These are phyloP conservation scores for Phytophthora podocarpi DNA, from an alignment of 352 stramenopile species.

Conservation along the genomic window DNA sequence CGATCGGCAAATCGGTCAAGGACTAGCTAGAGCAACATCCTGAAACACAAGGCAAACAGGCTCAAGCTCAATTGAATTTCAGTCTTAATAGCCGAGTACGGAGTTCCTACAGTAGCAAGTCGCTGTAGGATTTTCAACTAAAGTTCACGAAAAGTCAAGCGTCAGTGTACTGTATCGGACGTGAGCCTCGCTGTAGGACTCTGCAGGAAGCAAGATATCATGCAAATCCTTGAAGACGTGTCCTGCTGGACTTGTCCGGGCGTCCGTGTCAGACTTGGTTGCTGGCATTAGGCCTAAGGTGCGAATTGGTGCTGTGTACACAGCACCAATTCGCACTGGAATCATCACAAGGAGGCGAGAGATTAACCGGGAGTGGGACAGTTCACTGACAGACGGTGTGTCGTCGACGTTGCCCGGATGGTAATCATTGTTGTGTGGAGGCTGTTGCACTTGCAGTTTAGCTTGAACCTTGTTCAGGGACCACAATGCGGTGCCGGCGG, in stretches of 20 bases:
- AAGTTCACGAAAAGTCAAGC: too few species aligned
- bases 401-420: not conserved
- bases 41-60: constrained; percentile 3
- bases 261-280: not conserved
- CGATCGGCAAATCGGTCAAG: constrained; percentile 21
- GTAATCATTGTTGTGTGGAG: constrained; percentile 19
- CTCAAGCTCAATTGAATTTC: constrained; percentile 8
- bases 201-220: constrained; percentile 1
- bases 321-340: constrained; percentile 5
- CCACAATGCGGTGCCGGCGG: constrained; percentile 11
- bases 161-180: too few species aligned
- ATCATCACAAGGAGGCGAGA: constrained; percentile 8
- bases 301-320: too few species aligned
- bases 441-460: constrained; percentile 15
- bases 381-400: constrained; percentile 7
- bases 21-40: not conserved
- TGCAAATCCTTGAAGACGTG: constrained; percentile 13
- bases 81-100: too few species aligned
- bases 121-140: too few species aligned
- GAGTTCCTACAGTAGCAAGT: too few species aligned
- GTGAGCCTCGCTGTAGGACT: too few species aligned
- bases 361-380: constrained; percentile 22
- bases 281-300: too few species aligned
- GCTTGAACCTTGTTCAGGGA: constrained; percentile 6
- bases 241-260: constrained; percentile 1